phyloP scores from a whole-genome alignment of 257 asterid species.

The Petunia axillaris region DNA sequence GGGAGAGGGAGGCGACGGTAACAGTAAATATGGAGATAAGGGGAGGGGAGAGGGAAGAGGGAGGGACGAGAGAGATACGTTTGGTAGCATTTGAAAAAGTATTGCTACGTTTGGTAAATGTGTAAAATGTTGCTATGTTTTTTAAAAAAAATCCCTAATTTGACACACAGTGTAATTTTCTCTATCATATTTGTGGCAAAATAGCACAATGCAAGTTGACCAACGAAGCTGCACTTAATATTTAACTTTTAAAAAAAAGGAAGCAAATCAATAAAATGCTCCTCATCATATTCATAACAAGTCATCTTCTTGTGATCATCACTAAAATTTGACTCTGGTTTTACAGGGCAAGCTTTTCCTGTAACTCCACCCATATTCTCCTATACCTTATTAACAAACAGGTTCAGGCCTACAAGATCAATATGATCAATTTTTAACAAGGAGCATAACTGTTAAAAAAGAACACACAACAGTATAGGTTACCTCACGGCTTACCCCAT shows the following conservation, averaged over 20 bases:
- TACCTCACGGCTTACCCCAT: conserved; percentile 5
- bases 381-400: conserved; percentile 20
- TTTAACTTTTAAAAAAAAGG: not conserved
- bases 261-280: not conserved
- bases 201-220: not conserved
- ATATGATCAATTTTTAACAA: conserved; percentile 24
- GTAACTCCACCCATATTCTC: conserved; percentile 20
- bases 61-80: too few species aligned
- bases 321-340: not conserved
- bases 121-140: too few species aligned
- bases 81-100: too few species aligned
- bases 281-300: conserved; percentile 18
- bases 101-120: too few species aligned
- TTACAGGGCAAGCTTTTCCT: conserved; percentile 7
- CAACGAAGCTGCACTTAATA: not conserved
- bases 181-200: too few species aligned
- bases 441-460: conserved; percentile 20
- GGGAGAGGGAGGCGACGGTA: too few species aligned
- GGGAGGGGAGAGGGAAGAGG: too few species aligned
- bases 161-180: too few species aligned
- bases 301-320: not conserved
- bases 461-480: conserved; percentile 24
- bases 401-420: conserved; percentile 27
- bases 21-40: too few species aligned
- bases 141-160: too few species aligned